These are phyloP conservation scores for Heritiera littoralis DNA, from an alignment of 345 rosid species.

Conservation along the genomic window DNA sequence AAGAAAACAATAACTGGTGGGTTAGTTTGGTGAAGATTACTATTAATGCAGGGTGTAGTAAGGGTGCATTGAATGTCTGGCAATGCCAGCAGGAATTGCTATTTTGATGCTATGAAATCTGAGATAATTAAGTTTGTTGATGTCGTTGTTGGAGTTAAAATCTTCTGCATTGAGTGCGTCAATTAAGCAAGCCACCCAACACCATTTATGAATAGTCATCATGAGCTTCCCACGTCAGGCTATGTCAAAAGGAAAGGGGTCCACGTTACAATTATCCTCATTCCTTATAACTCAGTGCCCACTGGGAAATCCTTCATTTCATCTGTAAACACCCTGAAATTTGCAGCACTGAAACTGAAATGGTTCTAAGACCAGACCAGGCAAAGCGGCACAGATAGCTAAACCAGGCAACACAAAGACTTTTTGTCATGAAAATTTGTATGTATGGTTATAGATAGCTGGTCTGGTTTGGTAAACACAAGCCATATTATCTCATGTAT, in stretches of 20 bases:
- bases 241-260: not conserved
- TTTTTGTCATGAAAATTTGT: not conserved
- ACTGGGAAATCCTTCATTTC: not conserved
- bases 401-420: not conserved
- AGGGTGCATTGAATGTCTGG: not conserved
- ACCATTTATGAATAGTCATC: constrained; percentile 15
- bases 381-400: not conserved
- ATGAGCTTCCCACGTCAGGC: not conserved
- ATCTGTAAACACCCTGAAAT: not conserved
- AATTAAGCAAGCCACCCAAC: not conserved
- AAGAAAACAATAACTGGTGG: not conserved
- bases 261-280: not conserved
- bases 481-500: not conserved
- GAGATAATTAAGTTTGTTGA: not conserved
- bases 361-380: not conserved
- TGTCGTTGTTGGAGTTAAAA: not conserved
- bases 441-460: not conserved
- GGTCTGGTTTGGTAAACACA: not conserved
- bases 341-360: constrained; percentile 13
- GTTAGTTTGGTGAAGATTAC: not conserved
- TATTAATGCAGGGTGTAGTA: not conserved
- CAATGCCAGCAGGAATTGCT: not conserved
- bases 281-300: not conserved
- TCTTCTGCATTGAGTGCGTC: not conserved
- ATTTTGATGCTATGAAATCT: not conserved